phyloP scores from a whole-genome alignment of 2,329 filamentous ascomycete genomes.

The Aureobasidium sp. region DNA sequence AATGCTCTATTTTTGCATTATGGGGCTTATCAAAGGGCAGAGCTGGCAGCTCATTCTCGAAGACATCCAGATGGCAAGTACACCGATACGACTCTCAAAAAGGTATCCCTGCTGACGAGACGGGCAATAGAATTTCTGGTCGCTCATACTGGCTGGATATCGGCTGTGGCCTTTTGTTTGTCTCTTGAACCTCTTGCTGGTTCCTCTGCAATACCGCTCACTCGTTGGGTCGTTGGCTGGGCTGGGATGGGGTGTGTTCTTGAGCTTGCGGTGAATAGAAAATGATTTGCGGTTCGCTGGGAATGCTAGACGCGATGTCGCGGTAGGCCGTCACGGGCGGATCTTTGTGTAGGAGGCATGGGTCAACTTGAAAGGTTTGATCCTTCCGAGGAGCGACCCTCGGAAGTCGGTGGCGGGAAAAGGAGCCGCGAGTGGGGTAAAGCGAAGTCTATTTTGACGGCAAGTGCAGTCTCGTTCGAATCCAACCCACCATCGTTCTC shows the following conservation, averaged over 20 bases:
- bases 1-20: neutral
- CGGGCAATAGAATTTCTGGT: neutral
- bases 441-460: too few species aligned
- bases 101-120: neutral
- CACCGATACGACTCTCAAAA: neutral
- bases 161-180: neutral
- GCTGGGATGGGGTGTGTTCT: neutral
- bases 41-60: neutral
- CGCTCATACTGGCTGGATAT: neutral
- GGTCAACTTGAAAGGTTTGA: too few species aligned
- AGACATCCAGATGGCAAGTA: neutral
- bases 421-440: too few species aligned
- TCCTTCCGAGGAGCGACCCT: too few species aligned
- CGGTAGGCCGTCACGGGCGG: too few species aligned
- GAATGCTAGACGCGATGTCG: too few species aligned
- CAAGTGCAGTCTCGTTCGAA: too few species aligned
- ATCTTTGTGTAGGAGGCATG: too few species aligned
- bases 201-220: neutral
- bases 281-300: too few species aligned
- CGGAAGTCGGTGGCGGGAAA: too few species aligned
- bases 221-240: neutral
- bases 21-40: neutral
- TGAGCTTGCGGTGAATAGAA: neutral
- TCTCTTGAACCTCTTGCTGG: neutral
- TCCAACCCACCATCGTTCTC: neutral